Percentiles rank a stretch among this genome's conserved stretches.
These are phyloP conservation scores for Cutaneotrichosporon dermatis DNA, from an alignment of 1,284 basidiomycete species.

Conservation along the genomic window DNA sequence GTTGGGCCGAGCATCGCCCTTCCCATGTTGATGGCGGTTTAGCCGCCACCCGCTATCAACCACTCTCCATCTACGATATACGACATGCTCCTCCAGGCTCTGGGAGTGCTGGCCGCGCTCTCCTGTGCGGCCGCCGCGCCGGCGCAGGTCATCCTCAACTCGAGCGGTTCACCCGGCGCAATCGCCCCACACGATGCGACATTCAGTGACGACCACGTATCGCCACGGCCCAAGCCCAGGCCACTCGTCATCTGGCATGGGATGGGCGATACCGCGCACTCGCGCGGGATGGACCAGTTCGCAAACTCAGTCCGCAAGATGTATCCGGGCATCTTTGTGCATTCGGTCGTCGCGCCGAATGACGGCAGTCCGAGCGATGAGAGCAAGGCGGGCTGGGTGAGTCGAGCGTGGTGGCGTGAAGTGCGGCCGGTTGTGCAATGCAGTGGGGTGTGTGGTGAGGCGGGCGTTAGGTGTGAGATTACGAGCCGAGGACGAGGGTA, in stretches of 20 bases:
- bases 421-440: too few relatives aligned
- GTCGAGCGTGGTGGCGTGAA: slow-evolving; percentile 37
- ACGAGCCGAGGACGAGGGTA: too few relatives aligned
- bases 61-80: not conserved
- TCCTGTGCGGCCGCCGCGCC: not conserved
- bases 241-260: slow-evolving; percentile 96
- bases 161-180: not conserved
- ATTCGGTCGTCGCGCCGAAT: slow-evolving; percentile 69
- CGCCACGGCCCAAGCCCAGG: slow-evolving; percentile 40
- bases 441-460: too few relatives aligned
- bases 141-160: not conserved
- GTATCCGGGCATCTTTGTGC: slow-evolving; percentile 79
- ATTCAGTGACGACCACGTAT: too few relatives aligned
- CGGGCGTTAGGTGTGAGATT: too few relatives aligned
- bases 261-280: slow-evolving; percentile 61
- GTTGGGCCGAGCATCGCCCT: not conserved
- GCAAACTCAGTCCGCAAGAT: slow-evolving; percentile 62
- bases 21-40: not conserved
- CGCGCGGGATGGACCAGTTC: slow-evolving; percentile 57
- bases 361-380: slow-evolving; percentile 61
- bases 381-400: slow-evolving; percentile 70
- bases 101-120: too few relatives aligned
- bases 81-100: not conserved
- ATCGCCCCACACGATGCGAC: not conserved
- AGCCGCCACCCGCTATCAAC: not conserved